These are phyloP conservation scores for Kalmusia sp. DNA, from an alignment of 2,329 filamentous ascomycete genomes.

Conservation along the genomic window DNA sequence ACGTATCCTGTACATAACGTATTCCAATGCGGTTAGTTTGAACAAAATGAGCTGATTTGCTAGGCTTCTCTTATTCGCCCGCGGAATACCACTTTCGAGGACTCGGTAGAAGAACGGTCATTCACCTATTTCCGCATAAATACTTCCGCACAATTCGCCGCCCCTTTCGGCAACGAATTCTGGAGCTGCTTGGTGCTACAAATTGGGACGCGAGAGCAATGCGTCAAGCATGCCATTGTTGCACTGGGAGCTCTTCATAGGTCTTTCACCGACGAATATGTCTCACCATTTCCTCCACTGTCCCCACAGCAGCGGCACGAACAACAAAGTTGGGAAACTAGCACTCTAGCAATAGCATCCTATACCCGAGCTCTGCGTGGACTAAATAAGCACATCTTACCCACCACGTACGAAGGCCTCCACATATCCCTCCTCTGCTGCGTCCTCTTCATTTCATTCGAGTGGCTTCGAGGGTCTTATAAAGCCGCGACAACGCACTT, in stretches of 20 bases:
- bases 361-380: conserved; percentile 4
- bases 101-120: conserved; percentile 6
- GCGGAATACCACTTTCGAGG: not conserved
- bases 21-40: not conserved
- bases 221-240: conserved; percentile 9
- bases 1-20: not conserved
- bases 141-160: conserved; percentile 4
- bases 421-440: conserved; percentile 10
- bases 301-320: not conserved
- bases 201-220: not conserved
- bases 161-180: conserved; percentile 7
- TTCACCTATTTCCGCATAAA: conserved; percentile 5
- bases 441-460: conserved; percentile 12
- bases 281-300: not conserved
- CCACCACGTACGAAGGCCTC: conserved; percentile 1
- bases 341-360: not conserved
- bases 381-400: conserved; percentile 3
- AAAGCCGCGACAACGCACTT: conserved; percentile 5
- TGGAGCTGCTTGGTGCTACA: conserved; percentile 10
- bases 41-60: not conserved
- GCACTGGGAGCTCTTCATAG: conserved; percentile 10
- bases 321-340: not conserved
- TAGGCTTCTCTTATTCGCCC: not conserved
- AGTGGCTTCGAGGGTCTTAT: conserved; percentile 12
- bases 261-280: conserved; percentile 4